phyloP scores from a whole-genome alignment of 768 basidiomycete genomes.

The Kwoniella mangroviensis region DNA sequence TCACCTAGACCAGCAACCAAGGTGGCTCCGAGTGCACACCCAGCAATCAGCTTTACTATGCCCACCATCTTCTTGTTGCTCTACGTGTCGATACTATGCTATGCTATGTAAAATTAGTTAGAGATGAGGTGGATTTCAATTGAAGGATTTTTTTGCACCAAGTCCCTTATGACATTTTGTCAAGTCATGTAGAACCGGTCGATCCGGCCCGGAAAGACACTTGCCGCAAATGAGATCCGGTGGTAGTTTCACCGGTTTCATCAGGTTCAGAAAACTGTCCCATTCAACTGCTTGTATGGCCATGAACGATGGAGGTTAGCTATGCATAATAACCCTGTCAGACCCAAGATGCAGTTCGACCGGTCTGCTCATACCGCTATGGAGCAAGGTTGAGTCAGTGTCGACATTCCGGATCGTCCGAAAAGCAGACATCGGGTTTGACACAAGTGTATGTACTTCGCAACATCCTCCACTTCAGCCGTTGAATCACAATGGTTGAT shows the following conservation, averaged over 20 bases:
- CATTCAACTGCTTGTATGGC: no score
- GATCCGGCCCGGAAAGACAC: background rate
- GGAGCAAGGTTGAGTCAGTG: background rate
- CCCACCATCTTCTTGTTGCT: conserved; percentile 2
- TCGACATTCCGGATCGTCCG: background rate
- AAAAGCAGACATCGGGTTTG: background rate
- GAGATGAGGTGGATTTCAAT: background rate
- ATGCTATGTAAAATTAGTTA: background rate
- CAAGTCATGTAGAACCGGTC: background rate
- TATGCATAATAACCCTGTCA: background rate
- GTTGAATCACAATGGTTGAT: no score
- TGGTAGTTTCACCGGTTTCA: background rate
- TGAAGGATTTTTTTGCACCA: background rate
- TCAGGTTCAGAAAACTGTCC: background rate
- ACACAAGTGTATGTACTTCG: no score
- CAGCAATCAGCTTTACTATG: conserved; percentile 1
- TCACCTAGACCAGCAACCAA: conserved; percentile 11
- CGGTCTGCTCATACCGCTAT: background rate
- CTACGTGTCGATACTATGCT: background rate
- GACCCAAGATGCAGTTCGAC: background rate
- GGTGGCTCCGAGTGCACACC: background rate
- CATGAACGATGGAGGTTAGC: no score
- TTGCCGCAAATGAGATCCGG: background rate
- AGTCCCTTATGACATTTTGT: background rate
- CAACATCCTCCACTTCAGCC: no score